A percentile compares a stretch with the other conserved stretches of the same genome.
Conservation (phyloP, 2,329 filamentous ascomycete species). For the Elsinoe australis region DNA sequence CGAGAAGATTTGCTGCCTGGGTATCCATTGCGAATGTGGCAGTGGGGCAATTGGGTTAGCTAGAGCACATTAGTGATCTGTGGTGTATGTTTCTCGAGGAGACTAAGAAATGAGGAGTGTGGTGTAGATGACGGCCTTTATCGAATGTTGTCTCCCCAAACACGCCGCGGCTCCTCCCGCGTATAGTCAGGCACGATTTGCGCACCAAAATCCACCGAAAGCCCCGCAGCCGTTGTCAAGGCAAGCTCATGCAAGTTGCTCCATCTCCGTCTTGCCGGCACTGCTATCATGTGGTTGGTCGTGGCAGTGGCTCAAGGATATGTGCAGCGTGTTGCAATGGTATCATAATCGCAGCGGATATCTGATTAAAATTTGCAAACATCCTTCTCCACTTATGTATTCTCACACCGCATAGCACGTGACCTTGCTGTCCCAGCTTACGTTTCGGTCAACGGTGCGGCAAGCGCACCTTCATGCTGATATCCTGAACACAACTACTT, state of each 20-base stretch:
- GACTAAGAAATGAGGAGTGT: too few relatives aligned
- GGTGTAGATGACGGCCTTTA: background rate
- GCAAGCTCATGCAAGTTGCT: constrained; percentile 5
- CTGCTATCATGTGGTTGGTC: too few relatives aligned
- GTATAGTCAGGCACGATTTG: constrained; percentile 11
- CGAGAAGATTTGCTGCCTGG: constrained; percentile 48
- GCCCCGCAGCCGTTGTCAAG: constrained; percentile 17
- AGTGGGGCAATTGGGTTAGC: background rate
- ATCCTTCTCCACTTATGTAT: background rate
- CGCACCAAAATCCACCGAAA: background rate
- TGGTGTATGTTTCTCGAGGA: too few relatives aligned
- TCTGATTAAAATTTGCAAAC: background rate
- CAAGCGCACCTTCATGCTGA: background rate
- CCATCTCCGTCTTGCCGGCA: constrained; percentile 16
- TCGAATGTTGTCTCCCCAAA: constrained; percentile 17
- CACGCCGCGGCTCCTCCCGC: constrained; percentile 14
- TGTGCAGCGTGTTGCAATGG: background rate
- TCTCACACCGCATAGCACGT: background rate
- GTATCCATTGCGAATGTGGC: constrained; percentile 43
- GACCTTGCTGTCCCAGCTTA: background rate
- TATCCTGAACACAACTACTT: too few relatives aligned
- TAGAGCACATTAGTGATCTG: constrained; percentile 13
- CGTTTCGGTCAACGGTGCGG: background rate
- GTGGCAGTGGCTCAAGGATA: too few relatives aligned
- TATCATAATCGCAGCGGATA: background rate